Conservation (phyloP, 768 basidiomycete species). For the Hygrophoropsis aurantiaca region DNA sequence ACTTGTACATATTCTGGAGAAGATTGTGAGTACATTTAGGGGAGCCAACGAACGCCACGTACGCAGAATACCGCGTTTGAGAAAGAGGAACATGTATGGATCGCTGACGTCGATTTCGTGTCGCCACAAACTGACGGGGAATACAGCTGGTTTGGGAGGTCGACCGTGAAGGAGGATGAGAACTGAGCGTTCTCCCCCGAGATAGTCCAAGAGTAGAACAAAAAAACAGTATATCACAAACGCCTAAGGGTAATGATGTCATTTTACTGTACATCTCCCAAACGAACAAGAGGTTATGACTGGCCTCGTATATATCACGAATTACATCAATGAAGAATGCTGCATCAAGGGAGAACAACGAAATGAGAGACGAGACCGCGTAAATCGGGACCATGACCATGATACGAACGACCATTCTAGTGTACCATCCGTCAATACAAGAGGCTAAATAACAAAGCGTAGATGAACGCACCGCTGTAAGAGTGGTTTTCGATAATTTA, state of each 20-base stretch:
- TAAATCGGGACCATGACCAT: conserved; percentile 98
- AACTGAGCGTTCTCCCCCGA: conserved; percentile 91
- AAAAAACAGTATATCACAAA: conserved; percentile 97
- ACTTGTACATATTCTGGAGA: conserved; percentile 91
- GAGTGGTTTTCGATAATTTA: conserved; percentile 82
- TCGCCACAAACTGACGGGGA: conserved; percentile 82
- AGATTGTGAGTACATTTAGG: conserved; percentile 2
- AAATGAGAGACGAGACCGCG: conserved; percentile 86
- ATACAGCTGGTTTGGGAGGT: conserved; percentile 82
- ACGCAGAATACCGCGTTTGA: conserved; percentile 97
- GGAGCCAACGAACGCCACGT: conserved; percentile 10
- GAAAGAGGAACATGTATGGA: conserved; percentile 88
- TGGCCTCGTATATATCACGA: conserved; percentile 93
- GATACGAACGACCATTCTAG: conserved; percentile 88
- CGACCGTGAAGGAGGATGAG: conserved; percentile 91
- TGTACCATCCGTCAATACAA: conserved; percentile 3
- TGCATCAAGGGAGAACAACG: conserved; percentile 89
- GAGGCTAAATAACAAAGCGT: neutral
- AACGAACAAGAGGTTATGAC: conserved; percentile 14
- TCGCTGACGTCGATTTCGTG: conserved; percentile 91
- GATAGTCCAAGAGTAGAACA: conserved; percentile 73
- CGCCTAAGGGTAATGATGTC: conserved; percentile 46
- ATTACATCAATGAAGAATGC: conserved; percentile 96
- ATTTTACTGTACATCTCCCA: neutral
- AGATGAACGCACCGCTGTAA: conserved; percentile 62